Percentiles rank a stretch among this genome's conserved stretches.
Evolutionary conservation across 1,139 yeast genomes (phyloP).

Genomic region (Eremothecium coryli): DNA sequence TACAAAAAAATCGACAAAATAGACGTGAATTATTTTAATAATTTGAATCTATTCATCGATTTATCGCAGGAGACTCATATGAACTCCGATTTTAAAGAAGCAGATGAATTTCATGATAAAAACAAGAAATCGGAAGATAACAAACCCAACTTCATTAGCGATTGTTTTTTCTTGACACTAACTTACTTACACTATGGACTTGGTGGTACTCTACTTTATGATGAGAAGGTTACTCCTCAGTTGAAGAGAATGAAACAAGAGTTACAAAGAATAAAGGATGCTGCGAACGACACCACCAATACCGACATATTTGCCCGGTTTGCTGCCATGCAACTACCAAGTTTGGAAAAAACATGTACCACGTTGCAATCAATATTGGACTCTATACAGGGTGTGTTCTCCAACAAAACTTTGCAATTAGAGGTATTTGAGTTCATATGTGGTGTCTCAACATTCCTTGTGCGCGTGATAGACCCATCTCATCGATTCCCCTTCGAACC

Average conservation of each 20-base stretch:
- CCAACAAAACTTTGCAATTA: conserved; percentile 44
- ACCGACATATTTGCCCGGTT: conserved; percentile 28
- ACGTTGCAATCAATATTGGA: conserved; percentile 39
- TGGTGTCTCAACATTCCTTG: conserved; percentile 65
- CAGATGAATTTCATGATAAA: conserved; percentile 44
- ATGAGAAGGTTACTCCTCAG: conserved; percentile 42
- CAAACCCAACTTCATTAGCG: conserved; percentile 70
- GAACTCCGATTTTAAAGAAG: conserved; percentile 65
- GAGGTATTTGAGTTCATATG: conserved; percentile 68
- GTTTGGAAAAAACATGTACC: conserved; percentile 37
- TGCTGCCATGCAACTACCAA: conserved; percentile 37
- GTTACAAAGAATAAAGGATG: conserved; percentile 33
- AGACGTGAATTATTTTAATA: conserved; percentile 54
- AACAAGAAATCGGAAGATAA: conserved; percentile 27
- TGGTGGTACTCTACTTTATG: conserved; percentile 62
- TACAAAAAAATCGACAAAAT: conserved; percentile 65
- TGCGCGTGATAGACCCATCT: conserved; percentile 61
- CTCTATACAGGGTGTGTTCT: conserved; percentile 52
- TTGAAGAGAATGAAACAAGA: conserved; percentile 37
- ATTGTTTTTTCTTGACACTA: conserved; percentile 71
- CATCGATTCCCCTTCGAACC: conserved; percentile 51
- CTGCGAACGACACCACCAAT: conserved; percentile 13
- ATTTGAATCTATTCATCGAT: conserved; percentile 42
- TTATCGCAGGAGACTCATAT: conserved; percentile 75
- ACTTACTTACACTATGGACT: conserved; percentile 83